Conservation (phyloP, 208 protist species). For the Leptomonas pyrrhocoris region DNA sequence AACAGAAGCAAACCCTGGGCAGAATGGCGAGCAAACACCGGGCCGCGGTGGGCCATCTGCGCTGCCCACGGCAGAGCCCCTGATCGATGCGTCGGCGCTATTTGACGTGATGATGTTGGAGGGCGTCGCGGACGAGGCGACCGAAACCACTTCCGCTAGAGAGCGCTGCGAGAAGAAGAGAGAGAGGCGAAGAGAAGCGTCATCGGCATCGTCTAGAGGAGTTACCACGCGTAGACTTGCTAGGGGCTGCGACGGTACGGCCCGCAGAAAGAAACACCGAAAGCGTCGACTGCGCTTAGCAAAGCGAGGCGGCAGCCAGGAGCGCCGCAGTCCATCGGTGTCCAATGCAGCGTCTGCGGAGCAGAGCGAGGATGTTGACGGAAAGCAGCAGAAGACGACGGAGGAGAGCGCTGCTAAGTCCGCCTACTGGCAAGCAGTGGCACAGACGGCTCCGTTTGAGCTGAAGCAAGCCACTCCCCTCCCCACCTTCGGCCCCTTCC, state of each 20-base stretch:
- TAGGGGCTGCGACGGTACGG: no score
- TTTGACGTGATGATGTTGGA: constrained; percentile 32
- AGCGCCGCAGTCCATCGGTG: no score
- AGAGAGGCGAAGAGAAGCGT: background rate
- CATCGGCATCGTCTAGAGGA: background rate
- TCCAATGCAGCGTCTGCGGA: background rate
- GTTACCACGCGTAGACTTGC: no score
- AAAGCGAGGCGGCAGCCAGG: no score
- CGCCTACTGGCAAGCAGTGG: constrained; percentile 43
- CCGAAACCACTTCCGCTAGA: background rate
- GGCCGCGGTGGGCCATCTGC: background rate
- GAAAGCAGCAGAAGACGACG: background rate
- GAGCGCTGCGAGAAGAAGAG: background rate
- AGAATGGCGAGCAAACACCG: no score
- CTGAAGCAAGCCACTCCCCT: constrained; percentile 75
- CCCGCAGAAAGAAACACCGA: no score
- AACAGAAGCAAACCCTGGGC: background rate
- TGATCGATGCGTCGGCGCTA: constrained; percentile 15
- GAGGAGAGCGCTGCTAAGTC: constrained; percentile 18
- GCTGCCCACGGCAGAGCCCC: background rate
- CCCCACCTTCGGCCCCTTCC: constrained; percentile 69
- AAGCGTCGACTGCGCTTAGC: no score
- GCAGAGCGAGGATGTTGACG: background rate
- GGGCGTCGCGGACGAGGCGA: background rate
- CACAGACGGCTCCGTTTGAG: constrained; percentile 56